phyloP scores from a whole-genome alignment of 768 basidiomycete species.

The Trametes maxima region DNA sequence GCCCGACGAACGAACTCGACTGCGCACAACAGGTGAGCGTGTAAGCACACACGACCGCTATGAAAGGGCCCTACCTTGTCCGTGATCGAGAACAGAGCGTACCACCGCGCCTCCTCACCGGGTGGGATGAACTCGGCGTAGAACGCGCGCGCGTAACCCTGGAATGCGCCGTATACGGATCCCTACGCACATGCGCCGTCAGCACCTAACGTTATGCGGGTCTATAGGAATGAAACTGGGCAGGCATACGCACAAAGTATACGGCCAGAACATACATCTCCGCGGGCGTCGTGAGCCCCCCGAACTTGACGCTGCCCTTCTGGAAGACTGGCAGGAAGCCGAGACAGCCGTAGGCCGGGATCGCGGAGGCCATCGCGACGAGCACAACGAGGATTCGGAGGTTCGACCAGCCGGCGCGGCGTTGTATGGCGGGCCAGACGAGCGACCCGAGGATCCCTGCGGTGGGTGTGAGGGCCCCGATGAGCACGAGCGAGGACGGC shows the following conservation, averaged over 20 bases:
- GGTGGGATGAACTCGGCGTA: slow-evolving; percentile 87
- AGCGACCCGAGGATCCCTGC: slow-evolving; percentile 85
- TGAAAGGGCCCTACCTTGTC: slow-evolving; percentile 61
- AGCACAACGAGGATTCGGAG: slow-evolving; percentile 65
- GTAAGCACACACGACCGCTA: not conserved
- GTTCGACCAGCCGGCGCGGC: slow-evolving; percentile 64
- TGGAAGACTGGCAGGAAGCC: slow-evolving; percentile 67
- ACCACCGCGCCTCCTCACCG: slow-evolving; percentile 90
- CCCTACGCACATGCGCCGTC: slow-evolving; percentile 38
- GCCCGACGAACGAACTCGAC: slow-evolving; percentile 92
- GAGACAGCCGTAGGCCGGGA: slow-evolving; percentile 82
- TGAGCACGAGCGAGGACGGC: slow-evolving; percentile 72
- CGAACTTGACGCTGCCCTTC: slow-evolving; percentile 47
- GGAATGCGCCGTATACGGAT: slow-evolving; percentile 85
- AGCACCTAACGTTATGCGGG: not conserved
- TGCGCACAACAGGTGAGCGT: slow-evolving; percentile 33
- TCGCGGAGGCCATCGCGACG: slow-evolving; percentile 62
- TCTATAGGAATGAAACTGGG: not conserved
- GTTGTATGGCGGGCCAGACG: slow-evolving; percentile 77
- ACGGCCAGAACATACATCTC: slow-evolving; percentile 88
- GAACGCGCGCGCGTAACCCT: slow-evolving; percentile 84
- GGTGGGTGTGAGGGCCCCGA: slow-evolving; percentile 77
- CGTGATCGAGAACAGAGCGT: slow-evolving; percentile 86
- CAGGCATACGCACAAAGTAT: slow-evolving; percentile 62
- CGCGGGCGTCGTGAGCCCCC: slow-evolving; percentile 73